These are phyloP conservation scores for Plenodomus tracheiphilus DNA, from an alignment of 2,329 filamentous ascomycete genomes.

Conservation along the genomic window DNA sequence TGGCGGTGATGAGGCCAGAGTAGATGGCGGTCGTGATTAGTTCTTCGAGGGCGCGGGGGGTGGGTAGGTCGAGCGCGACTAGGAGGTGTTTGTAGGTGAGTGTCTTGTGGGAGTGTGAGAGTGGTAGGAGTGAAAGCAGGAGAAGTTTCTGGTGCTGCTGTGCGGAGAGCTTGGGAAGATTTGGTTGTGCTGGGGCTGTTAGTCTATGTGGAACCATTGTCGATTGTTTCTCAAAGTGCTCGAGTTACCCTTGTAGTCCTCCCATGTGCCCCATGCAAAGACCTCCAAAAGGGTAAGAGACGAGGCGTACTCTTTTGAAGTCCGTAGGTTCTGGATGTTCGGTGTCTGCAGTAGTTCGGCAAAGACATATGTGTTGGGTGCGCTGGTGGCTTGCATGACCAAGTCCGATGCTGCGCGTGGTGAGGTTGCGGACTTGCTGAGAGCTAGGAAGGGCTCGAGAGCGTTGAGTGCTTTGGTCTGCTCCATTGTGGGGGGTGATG, in stretches of 20 bases:
- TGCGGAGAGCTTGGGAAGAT: slow-evolving; percentile 71
- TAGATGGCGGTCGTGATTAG: slow-evolving; percentile 89
- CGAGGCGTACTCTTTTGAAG: slow-evolving; percentile 63
- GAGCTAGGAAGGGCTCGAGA: slow-evolving; percentile 82
- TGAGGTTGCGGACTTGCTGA: slow-evolving; percentile 82
- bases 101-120: slow-evolving; percentile 66
- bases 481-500: slow-evolving; percentile 61
- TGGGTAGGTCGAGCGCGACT: slow-evolving; percentile 66
- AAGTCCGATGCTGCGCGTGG: slow-evolving; percentile 84
- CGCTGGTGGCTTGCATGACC: slow-evolving; percentile 84
- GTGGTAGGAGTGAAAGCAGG: slow-evolving; percentile 83
- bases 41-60: slow-evolving; percentile 74
- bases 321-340: slow-evolving; percentile 73
- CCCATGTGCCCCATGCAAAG: slow-evolving; percentile 91
- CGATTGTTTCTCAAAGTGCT: not conserved
- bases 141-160: slow-evolving; percentile 83
- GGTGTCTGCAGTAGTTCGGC: slow-evolving; percentile 84
- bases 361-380: slow-evolving; percentile 88
- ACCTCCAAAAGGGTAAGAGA: slow-evolving; percentile 77
- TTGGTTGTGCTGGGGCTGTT: slow-evolving; percentile 42
- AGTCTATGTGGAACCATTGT: slow-evolving; percentile 5
- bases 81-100: slow-evolving; percentile 76
- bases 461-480: slow-evolving; percentile 66
- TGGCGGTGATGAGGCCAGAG: slow-evolving; percentile 77
- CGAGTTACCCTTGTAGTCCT: slow-evolving; percentile 66